Percentiles rank a stretch among this genome's conserved stretches.
These are phyloP conservation scores for Neurospora sp. DNA, from an alignment of 495 filamentous ascomycete genomes.

Conservation along the genomic window DNA sequence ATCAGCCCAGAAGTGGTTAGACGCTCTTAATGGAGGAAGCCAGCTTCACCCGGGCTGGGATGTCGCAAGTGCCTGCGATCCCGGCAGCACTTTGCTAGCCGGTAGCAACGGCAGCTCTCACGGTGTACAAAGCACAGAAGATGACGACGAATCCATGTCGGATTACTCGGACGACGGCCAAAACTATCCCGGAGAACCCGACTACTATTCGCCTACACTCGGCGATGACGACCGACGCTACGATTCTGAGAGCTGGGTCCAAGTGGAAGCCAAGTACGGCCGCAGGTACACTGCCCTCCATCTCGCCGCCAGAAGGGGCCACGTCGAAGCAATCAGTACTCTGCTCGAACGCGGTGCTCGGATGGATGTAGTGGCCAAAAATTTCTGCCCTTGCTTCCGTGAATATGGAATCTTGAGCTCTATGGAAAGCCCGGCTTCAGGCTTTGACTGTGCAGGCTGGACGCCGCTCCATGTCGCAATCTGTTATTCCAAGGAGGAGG, in stretches of 20 bases:
- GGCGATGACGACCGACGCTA: not conserved
- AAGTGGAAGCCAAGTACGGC: not conserved
- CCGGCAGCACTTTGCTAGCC: not conserved
- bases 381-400: conserved; percentile 22
- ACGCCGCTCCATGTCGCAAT: conserved; percentile 28
- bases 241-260: not conserved
- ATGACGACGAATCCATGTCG: conserved; percentile 8
- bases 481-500: conserved; percentile 22
- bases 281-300: conserved; percentile 24
- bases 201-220: not conserved
- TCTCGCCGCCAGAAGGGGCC: conserved; percentile 24
- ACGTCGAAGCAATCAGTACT: conserved; percentile 18
- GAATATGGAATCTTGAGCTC: conserved; percentile 18
- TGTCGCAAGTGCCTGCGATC: not conserved
- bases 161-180: not conserved
- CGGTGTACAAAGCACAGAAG: conserved; percentile 1
- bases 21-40: not conserved
- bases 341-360: conserved; percentile 22
- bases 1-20: conserved; percentile 9
- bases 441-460: conserved; percentile 11
- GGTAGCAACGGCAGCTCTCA: not conserved
- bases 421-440: conserved; percentile 6
- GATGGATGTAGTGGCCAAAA: conserved; percentile 11
- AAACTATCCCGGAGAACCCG: not conserved
- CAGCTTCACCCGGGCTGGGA: not conserved